phyloP scores from a whole-genome alignment of 257 asterid species.

The Solanum lycopersicoides region DNA sequence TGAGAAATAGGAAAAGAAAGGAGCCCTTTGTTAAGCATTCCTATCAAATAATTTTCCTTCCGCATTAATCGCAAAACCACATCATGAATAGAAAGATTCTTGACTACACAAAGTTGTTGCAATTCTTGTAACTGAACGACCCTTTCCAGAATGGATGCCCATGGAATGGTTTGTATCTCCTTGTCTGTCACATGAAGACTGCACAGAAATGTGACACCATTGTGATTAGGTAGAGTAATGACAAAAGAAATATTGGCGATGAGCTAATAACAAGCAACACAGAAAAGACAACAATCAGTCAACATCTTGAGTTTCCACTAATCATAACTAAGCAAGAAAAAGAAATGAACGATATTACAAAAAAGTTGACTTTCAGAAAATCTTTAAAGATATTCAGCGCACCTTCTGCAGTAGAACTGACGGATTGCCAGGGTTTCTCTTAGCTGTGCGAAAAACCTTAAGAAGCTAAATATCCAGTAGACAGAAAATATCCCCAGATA shows the following conservation, averaged over 20 bases:
- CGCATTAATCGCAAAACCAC: conserved; percentile 91
- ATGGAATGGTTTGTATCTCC: conserved; percentile 88
- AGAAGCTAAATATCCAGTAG: conserved; percentile 73
- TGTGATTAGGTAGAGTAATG: background rate
- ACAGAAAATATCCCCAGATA: conserved; percentile 80
- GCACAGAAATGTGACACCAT: conserved; percentile 16
- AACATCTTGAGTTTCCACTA: background rate
- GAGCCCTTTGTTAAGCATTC: conserved; percentile 96
- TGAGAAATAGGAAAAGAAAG: conserved; percentile 79
- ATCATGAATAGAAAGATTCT: conserved; percentile 84
- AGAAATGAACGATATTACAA: background rate
- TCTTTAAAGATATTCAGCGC: background rate
- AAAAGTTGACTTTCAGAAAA: background rate
- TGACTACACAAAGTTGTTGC: conserved; percentile 70
- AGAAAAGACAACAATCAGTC: background rate
- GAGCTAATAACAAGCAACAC: background rate
- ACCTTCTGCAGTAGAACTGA: conserved; percentile 74
- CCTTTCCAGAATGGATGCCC: conserved; percentile 85
- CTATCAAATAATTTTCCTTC: conserved; percentile 93
- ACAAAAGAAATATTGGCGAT: background rate
- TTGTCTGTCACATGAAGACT: conserved; percentile 81
- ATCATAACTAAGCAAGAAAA: background rate
- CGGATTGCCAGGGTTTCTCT: conserved; percentile 86
- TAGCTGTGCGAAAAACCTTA: conserved; percentile 79
- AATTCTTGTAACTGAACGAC: conserved; percentile 56